These are phyloP conservation scores for Clonostachys rosea DNA, from an alignment of 2,329 filamentous ascomycete genomes.

Conservation along the genomic window DNA sequence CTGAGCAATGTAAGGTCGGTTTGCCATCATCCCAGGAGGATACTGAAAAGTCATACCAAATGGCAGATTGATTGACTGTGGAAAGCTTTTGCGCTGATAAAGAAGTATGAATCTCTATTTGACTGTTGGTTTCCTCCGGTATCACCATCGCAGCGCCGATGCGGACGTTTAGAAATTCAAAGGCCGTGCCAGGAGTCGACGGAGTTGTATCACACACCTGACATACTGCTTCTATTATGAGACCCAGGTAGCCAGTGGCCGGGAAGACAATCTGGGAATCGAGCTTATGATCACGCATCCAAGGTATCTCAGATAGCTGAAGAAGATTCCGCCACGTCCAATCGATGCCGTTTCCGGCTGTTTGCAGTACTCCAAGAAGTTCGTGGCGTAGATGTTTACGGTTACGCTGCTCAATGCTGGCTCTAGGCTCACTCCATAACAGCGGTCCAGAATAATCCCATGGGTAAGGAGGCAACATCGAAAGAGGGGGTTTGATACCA, in stretches of 20 bases:
- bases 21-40: not conserved
- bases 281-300: slow-evolving; percentile 35
- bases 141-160: not conserved
- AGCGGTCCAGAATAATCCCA: not conserved
- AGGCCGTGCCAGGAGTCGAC: not conserved
- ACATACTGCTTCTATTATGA: slow-evolving; percentile 11
- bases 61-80: not conserved
- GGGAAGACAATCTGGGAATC: slow-evolving; percentile 28
- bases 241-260: slow-evolving; percentile 23
- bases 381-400: slow-evolving; percentile 32
- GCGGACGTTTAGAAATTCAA: not conserved
- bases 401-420: slow-evolving; percentile 28
- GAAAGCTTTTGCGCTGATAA: not conserved
- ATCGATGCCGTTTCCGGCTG: slow-evolving; percentile 6
- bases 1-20: not conserved
- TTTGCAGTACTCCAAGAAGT: slow-evolving; percentile 33
- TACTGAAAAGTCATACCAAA: slow-evolving; percentile 1
- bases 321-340: slow-evolving; percentile 4
- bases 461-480: slow-evolving; percentile 30
- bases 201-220: not conserved
- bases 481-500: slow-evolving; percentile 14
- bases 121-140: not conserved
- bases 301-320: slow-evolving; percentile 15
- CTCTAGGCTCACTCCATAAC: not conserved
- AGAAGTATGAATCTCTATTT: not conserved